Evolutionary conservation across 306 rosid species (phyloP).

Genomic region (Trifolium subterraneum): DNA sequence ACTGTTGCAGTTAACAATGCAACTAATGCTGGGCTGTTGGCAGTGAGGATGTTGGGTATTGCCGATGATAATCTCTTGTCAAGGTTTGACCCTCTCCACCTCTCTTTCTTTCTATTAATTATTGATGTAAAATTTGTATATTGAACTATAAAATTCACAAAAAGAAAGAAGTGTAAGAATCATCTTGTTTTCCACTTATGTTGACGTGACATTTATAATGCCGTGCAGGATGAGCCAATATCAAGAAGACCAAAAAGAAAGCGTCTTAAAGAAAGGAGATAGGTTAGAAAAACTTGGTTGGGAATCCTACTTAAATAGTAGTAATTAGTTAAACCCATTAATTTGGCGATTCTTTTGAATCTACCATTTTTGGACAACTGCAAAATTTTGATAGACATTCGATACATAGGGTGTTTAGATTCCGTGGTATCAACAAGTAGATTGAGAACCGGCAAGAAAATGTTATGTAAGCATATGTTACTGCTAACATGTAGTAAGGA

Average conservation of each 20-base stretch:
- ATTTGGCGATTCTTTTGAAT: constrained; percentile 13
- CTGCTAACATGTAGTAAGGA: background rate
- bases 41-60: constrained; percentile 64
- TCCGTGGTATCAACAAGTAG: constrained; percentile 13
- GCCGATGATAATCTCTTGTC: constrained; percentile 50
- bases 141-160: too few relatives aligned
- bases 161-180: background rate
- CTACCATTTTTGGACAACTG: constrained; percentile 25
- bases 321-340: constrained; percentile 32
- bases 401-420: constrained; percentile 1
- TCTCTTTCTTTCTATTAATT: constrained; percentile 21
- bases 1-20: constrained; percentile 85
- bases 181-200: constrained; percentile 8
- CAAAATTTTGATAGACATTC: constrained; percentile 33
- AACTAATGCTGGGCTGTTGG: constrained; percentile 80
- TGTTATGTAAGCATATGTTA: background rate
- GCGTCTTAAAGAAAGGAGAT: constrained; percentile 70
- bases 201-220: constrained; percentile 28
- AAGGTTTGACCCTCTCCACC: constrained; percentile 51
- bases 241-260: constrained; percentile 67
- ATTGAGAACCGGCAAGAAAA: constrained; percentile 22
- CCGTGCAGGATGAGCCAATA: constrained; percentile 78
- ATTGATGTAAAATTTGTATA: background rate
- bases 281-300: constrained; percentile 70
- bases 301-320: constrained; percentile 54